Conservation (phyloP, 2,329 filamentous ascomycete genomes). For the Botrytis fabae region DNA sequence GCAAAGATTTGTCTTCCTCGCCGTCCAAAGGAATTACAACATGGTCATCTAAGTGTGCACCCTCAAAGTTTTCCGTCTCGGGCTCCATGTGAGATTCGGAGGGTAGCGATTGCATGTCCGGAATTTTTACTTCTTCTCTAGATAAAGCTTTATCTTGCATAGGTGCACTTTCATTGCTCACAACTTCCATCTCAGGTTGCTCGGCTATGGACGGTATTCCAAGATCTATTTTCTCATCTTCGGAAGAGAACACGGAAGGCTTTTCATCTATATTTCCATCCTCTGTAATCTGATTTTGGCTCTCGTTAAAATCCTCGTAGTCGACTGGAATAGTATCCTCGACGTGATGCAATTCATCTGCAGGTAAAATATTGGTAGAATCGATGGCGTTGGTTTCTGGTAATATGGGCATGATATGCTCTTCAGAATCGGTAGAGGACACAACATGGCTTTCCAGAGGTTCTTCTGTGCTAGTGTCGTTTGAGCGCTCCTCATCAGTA, state of each 20-base stretch:
- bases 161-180: not conserved
- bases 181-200: not conserved
- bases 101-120: not conserved
- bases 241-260: not conserved
- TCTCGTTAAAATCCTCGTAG: not conserved
- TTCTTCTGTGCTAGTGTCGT: not conserved
- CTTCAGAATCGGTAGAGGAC: not conserved
- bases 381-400: not conserved
- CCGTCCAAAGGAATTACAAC: not conserved
- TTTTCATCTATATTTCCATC: not conserved
- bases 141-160: not conserved
- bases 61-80: fast-evolving
- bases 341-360: not conserved
- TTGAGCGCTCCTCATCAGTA: not conserved
- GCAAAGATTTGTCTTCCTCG: not conserved
- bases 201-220: fast-evolving
- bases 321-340: fast-evolving
- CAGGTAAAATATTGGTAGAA: too few relatives aligned
- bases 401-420: not conserved
- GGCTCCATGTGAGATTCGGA: fast-evolving
- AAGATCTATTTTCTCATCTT: too few relatives aligned
- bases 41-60: not conserved
- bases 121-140: not conserved
- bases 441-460: too few relatives aligned
- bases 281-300: not conserved